Base-by-base conservation (phyloP, 768 basidiomycete genomes). In the Boletus huronensis region DNA sequence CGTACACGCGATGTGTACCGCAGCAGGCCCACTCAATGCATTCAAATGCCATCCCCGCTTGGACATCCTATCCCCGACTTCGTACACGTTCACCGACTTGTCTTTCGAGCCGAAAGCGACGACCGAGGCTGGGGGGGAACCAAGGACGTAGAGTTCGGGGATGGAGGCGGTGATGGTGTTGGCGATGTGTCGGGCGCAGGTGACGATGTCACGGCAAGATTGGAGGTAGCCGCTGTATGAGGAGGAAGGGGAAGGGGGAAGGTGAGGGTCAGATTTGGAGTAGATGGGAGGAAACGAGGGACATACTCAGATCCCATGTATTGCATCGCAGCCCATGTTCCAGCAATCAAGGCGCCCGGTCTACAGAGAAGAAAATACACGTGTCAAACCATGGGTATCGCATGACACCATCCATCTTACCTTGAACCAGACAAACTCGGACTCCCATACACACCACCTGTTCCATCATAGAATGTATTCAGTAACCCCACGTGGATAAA, bases 321-420 rank as follows among this genome's bases (percentile, higher is more conserved):
- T 58, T 96, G 89, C 85, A 99, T 87, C 2, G 93, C 93, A 7
- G 96, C 96, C 93, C 94, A 99, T 28, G 93, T 86, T 43, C 91
- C 96, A 25, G 96, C 96, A 55, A 99, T 87, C 57, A 98, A 74
- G 0, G 94, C 85, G 6, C 96, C 97, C 0, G 95, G 91, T 36
- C 95, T 92, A 16, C 14, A 34, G 0, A 35, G 31, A 23, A n/a
- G 5, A 16, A 38, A 21, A 16, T 8, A 14, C 14, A 8, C 9
- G 8, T 6, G 43, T 54, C 28, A 34, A 29, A 32, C 19, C 11
- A 11, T 16, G 26, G 7, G 25, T 36, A 48, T 55, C 14, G 10
- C 17, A 3, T 3, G 17, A n/a, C 14, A 10, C 16, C 4, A 13
- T 23, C 5, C 17, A 44, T 62, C 80, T 58, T 64, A 93, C 92